phyloP scores from a whole-genome alignment of 441 rosid genomes.

The Erodium chrysanthum region DNA sequence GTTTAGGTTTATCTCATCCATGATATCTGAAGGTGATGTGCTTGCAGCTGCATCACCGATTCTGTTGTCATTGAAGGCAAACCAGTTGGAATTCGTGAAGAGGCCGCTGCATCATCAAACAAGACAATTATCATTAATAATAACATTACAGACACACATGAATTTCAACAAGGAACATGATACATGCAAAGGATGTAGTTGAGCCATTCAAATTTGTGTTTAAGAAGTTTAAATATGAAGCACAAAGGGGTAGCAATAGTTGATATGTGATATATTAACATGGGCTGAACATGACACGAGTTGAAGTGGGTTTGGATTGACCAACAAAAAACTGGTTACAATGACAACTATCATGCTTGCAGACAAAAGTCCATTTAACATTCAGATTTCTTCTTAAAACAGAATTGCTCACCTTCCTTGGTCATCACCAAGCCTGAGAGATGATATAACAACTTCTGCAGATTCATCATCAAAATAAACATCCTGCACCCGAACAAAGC shows the following conservation, averaged over 20 bases:
- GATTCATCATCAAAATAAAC: slow-evolving; percentile 91
- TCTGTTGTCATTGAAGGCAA: slow-evolving; percentile 65
- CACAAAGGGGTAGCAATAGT: too few relatives aligned
- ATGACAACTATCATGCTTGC: too few relatives aligned
- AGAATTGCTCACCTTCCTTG: slow-evolving; percentile 56
- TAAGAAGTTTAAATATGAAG: too few relatives aligned
- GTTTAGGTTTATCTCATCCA: slow-evolving; percentile 63
- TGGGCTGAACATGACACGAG: too few relatives aligned
- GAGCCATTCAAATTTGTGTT: too few relatives aligned
- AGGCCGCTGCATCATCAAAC: slow-evolving; percentile 45
- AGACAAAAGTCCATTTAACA: too few relatives aligned
- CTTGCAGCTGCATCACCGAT: slow-evolving; percentile 41
- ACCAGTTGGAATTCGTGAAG: slow-evolving; percentile 95
- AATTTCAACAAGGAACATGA: too few relatives aligned
- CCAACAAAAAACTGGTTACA: too few relatives aligned
- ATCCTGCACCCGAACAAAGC: slow-evolving; percentile 42
- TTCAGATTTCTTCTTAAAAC: background rate
- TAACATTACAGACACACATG: slow-evolving; percentile 9
- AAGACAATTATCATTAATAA: slow-evolving; percentile 15
- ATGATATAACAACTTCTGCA: slow-evolving; percentile 83
- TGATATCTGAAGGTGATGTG: slow-evolving; percentile 42
- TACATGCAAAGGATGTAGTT: too few relatives aligned
- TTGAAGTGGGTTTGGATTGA: too few relatives aligned
- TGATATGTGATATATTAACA: too few relatives aligned
- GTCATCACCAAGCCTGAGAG: slow-evolving; percentile 92